Base-by-base conservation (phyloP, 257 asterid species). In the Euphrasia confusa region DNA sequence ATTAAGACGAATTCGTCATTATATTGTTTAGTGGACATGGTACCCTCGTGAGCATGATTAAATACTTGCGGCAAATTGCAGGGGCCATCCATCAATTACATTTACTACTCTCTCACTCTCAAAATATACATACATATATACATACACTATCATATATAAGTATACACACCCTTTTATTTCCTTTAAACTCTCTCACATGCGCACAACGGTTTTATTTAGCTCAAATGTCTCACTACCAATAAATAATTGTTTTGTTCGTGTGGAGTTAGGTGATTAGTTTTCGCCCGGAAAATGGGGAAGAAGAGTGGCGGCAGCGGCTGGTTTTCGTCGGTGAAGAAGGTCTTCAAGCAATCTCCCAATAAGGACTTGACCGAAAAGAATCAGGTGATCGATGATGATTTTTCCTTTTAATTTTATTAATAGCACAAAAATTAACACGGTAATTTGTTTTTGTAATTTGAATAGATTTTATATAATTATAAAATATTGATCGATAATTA, bases 241-340 rank as follows among this genome's bases (percentile, higher is more conserved):
- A 44, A 44, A 58, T 58, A 59, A 68, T 35, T 35, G 40, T 35
- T 7, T 12, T 10, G 3, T 10, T 33, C 13, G 35, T 44, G 37
- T 32, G 7, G 37, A 42, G 1, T 10, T 13, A 3, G 13, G 6
- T 58, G 49, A 53, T 8, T 26, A 4, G 39, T 59, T 26, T 18
- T 65, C 5, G 54, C 74, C 69, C 54, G 72, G 78, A 35, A 73
- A 54, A 89, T 89, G 97, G 95, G 95, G 53, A 84, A 83, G 88
- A 87, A 83, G 67, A 86, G 90, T 62, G 91, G 90, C 65, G 61
- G 80, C 30, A 69, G 77, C 21, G 80, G 97, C 26, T 90, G 97
- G 97, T 87, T 90, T 69, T 83, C 91, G 26, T 68, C 92, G 10
- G 84, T 90, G 72, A 87, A 83, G 90, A 90, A 75, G 79, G 95